A percentile compares a stretch with the other conserved stretches of the same genome.
Evolutionary conservation across 495 filamentous ascomycete genomes (phyloP).

Genomic region (Xylaria acuta): DNA sequence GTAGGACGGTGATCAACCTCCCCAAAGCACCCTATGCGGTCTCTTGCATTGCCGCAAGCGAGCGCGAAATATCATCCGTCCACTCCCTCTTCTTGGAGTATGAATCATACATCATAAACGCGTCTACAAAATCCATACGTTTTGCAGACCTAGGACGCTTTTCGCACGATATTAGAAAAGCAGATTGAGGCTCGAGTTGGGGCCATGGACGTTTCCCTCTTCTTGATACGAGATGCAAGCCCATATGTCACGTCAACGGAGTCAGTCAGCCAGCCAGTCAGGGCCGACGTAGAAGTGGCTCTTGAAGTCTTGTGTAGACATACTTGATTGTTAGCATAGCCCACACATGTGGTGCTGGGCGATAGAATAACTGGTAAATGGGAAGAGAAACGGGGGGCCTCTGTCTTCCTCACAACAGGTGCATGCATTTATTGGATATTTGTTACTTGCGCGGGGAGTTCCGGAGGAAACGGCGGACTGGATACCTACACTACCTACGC

Average conservation of each 20-base stretch:
- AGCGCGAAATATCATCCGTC: neutral
- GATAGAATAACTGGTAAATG: slow-evolving; percentile 5
- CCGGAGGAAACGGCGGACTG: neutral
- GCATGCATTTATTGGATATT: neutral
- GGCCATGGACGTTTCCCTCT: neutral
- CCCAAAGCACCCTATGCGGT: neutral
- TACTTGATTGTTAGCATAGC: neutral
- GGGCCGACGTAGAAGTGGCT: neutral
- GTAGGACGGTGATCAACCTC: neutral
- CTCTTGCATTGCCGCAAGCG: neutral
- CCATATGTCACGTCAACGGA: neutral
- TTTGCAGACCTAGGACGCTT: neutral
- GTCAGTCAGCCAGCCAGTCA: neutral
- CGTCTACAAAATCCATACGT: neutral
- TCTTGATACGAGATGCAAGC: neutral
- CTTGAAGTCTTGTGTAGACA: neutral
- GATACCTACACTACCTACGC: neutral
- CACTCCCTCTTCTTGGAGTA: neutral
- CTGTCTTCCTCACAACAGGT: neutral
- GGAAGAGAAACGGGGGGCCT: neutral
- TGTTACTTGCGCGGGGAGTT: neutral
- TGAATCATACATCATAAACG: neutral
- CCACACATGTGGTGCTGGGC: neutral
- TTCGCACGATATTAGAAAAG: neutral
- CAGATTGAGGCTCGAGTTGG: neutral